phyloP scores from a whole-genome alignment of 768 basidiomycete genomes.

The Filobasidium floriforme region DNA sequence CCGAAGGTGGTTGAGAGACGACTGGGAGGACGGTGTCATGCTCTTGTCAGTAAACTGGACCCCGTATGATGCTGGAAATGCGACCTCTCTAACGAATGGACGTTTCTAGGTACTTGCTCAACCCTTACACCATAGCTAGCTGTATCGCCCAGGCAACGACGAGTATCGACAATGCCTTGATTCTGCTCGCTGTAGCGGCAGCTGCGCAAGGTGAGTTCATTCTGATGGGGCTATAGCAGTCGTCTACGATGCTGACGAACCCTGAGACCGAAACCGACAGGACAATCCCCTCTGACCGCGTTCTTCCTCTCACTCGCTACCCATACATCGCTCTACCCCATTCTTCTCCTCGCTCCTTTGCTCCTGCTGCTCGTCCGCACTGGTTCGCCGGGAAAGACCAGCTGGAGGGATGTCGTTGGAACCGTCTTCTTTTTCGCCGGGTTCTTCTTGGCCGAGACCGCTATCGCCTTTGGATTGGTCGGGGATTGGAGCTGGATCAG shows the following conservation, averaged over 20 bases:
- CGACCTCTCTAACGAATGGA: not conserved
- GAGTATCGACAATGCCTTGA: constrained; percentile 67
- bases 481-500: constrained; percentile 63
- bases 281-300: constrained; percentile 55
- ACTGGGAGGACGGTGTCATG: constrained; percentile 59
- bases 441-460: constrained; percentile 22
- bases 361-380: constrained; percentile 58
- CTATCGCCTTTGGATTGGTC: constrained; percentile 54
- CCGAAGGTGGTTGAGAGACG: constrained; percentile 37
- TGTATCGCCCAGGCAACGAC: constrained; percentile 75
- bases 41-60: constrained; percentile 53
- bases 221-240: not conserved
- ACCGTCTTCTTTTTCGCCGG: constrained; percentile 7
- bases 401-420: not conserved
- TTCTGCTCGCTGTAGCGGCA: constrained; percentile 61
- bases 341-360: constrained; percentile 61
- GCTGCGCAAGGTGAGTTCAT: constrained; percentile 57
- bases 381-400: constrained; percentile 47
- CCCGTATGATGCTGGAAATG: not conserved
- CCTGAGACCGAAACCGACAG: constrained; percentile 46
- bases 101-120: constrained; percentile 66
- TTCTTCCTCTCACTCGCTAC: constrained; percentile 63
- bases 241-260: not conserved
- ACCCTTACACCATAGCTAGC: constrained; percentile 78
- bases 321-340: constrained; percentile 65